Evolutionary conservation across 805 yeast species (phyloP).

Genomic region (Suhomyces sp.): DNA sequence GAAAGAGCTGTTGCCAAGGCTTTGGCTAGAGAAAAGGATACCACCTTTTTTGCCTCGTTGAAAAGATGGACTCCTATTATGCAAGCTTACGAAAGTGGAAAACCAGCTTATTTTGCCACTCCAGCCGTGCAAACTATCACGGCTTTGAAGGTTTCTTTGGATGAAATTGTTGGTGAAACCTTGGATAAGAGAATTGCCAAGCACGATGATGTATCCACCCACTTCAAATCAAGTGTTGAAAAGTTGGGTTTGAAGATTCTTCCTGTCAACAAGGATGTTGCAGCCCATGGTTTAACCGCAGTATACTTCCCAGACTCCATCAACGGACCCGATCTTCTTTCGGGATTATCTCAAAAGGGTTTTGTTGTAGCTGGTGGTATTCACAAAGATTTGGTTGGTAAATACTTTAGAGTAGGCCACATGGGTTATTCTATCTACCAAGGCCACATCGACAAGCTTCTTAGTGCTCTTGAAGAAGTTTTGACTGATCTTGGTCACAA

Average conservation of each 20-base stretch:
- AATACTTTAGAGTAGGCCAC: constrained; percentile 92
- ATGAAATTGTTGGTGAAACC: constrained; percentile 57
- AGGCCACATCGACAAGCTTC: constrained; percentile 38
- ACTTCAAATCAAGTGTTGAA: constrained; percentile 59
- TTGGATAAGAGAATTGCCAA: constrained; percentile 60
- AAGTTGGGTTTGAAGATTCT: constrained; percentile 67
- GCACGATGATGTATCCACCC: constrained; percentile 60
- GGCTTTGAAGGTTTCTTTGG: constrained; percentile 74
- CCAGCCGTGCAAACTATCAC: constrained; percentile 89
- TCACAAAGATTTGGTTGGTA: constrained; percentile 71
- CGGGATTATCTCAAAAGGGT: constrained; percentile 57
- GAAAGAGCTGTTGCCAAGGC: constrained; percentile 70
- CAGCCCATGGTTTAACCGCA: constrained; percentile 89
- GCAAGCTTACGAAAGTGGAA: constrained; percentile 79
- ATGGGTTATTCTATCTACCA: constrained; percentile 76
- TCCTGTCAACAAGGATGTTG: constrained; percentile 52
- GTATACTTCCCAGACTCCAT: constrained; percentile 76
- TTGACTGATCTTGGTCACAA: constrained; percentile 38
- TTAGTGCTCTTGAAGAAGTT: constrained; percentile 36
- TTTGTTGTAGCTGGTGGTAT: constrained; percentile 88
- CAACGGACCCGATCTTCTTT: constrained; percentile 64
- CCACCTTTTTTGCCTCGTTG: constrained; percentile 66
- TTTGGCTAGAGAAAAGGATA: constrained; percentile 44
- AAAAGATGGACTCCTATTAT: constrained; percentile 86
- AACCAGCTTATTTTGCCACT: constrained; percentile 88